Evolutionary conservation across 768 basidiomycete species (phyloP).

Genomic region (Dentipellis fragilis): DNA sequence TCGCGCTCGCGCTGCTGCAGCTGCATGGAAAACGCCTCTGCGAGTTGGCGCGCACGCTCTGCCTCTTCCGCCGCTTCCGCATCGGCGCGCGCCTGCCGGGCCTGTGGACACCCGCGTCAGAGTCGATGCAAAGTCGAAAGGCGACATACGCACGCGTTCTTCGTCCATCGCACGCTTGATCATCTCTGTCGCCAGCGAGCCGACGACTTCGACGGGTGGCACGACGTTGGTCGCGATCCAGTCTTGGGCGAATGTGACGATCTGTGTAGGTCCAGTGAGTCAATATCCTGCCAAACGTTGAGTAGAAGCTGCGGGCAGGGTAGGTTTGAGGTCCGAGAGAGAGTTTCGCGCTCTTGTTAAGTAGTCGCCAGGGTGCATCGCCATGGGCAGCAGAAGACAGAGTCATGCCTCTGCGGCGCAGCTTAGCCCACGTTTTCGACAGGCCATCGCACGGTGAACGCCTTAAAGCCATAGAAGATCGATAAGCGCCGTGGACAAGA

Average conservation of each 20-base stretch:
- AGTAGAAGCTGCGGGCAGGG: too few species aligned
- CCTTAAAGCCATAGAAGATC: too few species aligned
- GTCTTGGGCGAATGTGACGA: constrained; percentile 58
- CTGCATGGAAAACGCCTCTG: constrained; percentile 53
- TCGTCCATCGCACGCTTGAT: constrained; percentile 60
- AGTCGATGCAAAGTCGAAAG: not conserved
- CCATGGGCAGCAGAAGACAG: too few species aligned
- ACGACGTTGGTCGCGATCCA: constrained; percentile 54
- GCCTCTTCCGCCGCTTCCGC: constrained; percentile 40
- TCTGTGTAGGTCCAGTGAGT: constrained; percentile 25
- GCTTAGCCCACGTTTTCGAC: too few species aligned
- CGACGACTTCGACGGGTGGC: constrained; percentile 47
- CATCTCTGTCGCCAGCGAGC: constrained; percentile 76
- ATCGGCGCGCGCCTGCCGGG: constrained; percentile 40
- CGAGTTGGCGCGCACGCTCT: constrained; percentile 33
- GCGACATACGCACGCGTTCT: constrained; percentile 38
- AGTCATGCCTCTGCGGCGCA: too few species aligned
- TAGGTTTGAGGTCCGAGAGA: too few species aligned
- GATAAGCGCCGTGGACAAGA: too few species aligned
- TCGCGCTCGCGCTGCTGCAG: constrained; percentile 50
- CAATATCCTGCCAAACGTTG: too few species aligned
- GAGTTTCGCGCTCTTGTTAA: too few species aligned
- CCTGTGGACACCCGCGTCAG: constrained; percentile 1
- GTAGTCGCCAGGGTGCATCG: too few species aligned
- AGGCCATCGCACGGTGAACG: too few species aligned